Base-by-base conservation (phyloP, 495 filamentous ascomycete species). In the Symbiotaphrina buchneri region DNA sequence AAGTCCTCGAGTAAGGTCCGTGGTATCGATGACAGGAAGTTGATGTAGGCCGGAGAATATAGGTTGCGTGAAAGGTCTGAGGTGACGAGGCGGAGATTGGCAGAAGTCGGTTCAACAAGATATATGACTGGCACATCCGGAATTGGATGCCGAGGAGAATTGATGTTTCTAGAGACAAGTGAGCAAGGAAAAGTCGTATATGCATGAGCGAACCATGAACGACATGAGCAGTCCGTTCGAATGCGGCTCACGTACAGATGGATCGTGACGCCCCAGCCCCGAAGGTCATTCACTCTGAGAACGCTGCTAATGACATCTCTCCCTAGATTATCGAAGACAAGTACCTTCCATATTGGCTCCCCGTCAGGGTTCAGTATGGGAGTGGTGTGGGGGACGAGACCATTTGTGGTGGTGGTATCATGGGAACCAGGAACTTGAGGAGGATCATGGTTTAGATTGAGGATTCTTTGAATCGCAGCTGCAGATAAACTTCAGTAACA, bases 81-180 rank as follows among this genome's bases (percentile, higher is more conserved):
- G n/a, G 79, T 83, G 33, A 99, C 84, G 18, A 65, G 58, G 42
- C 77, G 63, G 17, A 93, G 60, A 40, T 95, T 94, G 25, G 66
- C 54, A 6, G 68, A 40, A 8, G 71, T 90, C 4, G 90, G 90
- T 45, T 99, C 90, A 41, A 95, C 65, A 10, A 99, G 63, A 46
- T 99, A 99, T 31, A 99, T 68, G 32, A 87, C 90, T 4, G 87
- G 85, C 16, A 94, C 90, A 49, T 99, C 90, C 28, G 87, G 87
- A 37, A 99, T 94, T 6, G 82, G 68, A 43, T 92, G 80, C 46
- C 90, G 63, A 34, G 70, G 57, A 6, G 80, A 70, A 35, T 77
- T 68, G 46, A 99, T 69, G 47, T 84, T 80, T 48, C 76, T 81
- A 36, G 17, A 4, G 18, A 27, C 7, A 6, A 20, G 10, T 5